phyloP scores from a whole-genome alignment of 805 yeast genomes.

The Blastobotrys mokoenaii region DNA sequence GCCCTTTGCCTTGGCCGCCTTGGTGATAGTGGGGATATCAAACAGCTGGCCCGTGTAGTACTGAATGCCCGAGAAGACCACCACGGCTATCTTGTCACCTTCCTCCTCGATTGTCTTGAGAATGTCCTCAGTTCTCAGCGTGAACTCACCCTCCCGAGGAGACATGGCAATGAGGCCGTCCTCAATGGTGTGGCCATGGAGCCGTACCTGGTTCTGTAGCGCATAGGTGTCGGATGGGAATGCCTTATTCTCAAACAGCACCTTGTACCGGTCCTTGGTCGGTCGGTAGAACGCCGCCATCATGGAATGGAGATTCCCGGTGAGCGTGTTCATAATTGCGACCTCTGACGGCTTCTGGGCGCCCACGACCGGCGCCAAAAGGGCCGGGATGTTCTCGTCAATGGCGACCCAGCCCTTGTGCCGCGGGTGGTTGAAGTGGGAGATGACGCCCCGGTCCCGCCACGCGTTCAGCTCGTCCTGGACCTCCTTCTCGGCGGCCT shows the following conservation, averaged over 20 bases:
- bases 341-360: conserved; percentile 61
- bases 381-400: conserved; percentile 65
- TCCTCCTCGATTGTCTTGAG: conserved; percentile 44
- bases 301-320: conserved; percentile 71
- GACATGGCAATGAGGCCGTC: conserved; percentile 54
- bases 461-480: conserved; percentile 71
- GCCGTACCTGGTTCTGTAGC: conserved; percentile 57
- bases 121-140: conserved; percentile 56
- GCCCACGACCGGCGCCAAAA: conserved; percentile 69
- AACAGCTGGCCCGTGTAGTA: conserved; percentile 87
- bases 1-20: conserved; percentile 45
- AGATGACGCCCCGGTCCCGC: conserved; percentile 72
- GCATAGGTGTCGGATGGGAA: conserved; percentile 93
- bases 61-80: conserved; percentile 82
- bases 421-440: conserved; percentile 50
- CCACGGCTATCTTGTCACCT: conserved; percentile 57
- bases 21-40: conserved; percentile 65
- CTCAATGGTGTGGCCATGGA: conserved; percentile 46
- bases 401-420: conserved; percentile 75
- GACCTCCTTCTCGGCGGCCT: conserved; percentile 46
- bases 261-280: conserved; percentile 42
- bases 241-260: conserved; percentile 76
- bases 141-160: conserved; percentile 51
- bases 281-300: conserved; percentile 72
- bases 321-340: conserved; percentile 80